phyloP scores from a whole-genome alignment of 225 moss, liverwort and hornwort species.

The Ulota crispa region DNA sequence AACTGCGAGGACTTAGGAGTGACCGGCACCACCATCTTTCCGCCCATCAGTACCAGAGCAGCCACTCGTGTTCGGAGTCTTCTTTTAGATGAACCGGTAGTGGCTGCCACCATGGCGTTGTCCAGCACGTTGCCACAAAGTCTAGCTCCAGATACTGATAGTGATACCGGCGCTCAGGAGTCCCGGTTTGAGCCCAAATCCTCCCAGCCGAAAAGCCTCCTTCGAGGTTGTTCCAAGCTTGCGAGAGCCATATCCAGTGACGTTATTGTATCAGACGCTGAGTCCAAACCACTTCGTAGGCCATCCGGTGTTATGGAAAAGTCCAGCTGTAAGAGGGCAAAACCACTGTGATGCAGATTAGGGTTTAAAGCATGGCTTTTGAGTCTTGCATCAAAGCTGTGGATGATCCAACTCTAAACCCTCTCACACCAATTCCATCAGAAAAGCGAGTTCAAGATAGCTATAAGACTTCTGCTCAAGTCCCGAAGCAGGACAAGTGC shows the following conservation, averaged over 20 bases:
- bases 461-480: slow-evolving; percentile 11
- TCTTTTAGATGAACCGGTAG: slow-evolving; percentile 61
- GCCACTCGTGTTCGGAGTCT: slow-evolving; percentile 59
- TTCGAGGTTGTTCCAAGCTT: slow-evolving; percentile 55
- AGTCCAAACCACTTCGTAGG: slow-evolving; percentile 58
- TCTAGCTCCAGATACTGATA: slow-evolving; percentile 39
- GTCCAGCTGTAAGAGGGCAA: slow-evolving; percentile 54
- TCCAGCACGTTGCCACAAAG: slow-evolving; percentile 51
- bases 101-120: slow-evolving; percentile 55
- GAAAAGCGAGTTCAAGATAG: slow-evolving; percentile 10
- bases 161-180: slow-evolving; percentile 44
- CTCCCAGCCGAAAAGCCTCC: slow-evolving; percentile 38
- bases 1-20: slow-evolving; percentile 61
- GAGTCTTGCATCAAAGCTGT: not conserved
- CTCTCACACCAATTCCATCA: slow-evolving; percentile 5
- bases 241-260: slow-evolving; percentile 50
- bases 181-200: slow-evolving; percentile 54
- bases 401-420: not conserved
- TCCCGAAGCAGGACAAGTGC: not conserved
- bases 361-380: not conserved
- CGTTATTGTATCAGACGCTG: slow-evolving; percentile 57
- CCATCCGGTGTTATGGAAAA: slow-evolving; percentile 49
- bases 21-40: slow-evolving; percentile 42
- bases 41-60: slow-evolving; percentile 47
- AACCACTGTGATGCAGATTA: slow-evolving; percentile 45